A percentile compares a stretch with the other conserved stretches of the same genome.
These are phyloP conservation scores for Rhododendron williamsianum DNA, from an alignment of 148 eudicot species.

Conservation along the genomic window DNA sequence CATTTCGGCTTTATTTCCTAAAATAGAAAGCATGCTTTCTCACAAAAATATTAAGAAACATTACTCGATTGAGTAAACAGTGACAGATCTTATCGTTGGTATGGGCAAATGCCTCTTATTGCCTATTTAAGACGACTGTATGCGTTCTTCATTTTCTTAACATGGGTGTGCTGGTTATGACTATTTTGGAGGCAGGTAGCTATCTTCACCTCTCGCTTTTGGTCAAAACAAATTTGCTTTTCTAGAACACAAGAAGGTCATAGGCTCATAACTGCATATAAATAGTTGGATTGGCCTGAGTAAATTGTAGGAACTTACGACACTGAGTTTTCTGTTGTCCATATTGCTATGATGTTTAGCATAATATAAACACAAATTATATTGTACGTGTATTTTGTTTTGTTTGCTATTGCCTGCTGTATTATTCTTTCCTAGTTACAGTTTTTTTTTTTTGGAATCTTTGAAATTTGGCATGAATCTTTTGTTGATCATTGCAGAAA, in stretches of 20 bases:
- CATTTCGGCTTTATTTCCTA: constrained; percentile 2
- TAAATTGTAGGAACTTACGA: background rate
- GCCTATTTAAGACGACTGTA: background rate
- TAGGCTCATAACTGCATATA: background rate
- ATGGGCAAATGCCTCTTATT: background rate
- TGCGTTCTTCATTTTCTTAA: background rate
- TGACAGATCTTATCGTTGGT: background rate
- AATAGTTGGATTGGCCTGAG: background rate
- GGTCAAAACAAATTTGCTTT: background rate
- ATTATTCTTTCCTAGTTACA: background rate
- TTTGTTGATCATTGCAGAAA: background rate
- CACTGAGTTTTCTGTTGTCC: background rate
- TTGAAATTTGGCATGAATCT: background rate
- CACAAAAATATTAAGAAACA: background rate
- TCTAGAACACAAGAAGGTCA: background rate
- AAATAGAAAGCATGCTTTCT: background rate
- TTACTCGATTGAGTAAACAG: background rate
- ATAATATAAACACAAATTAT: background rate
- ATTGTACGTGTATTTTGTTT: background rate
- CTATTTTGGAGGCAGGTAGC: background rate
- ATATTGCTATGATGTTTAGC: background rate
- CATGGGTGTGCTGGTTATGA: background rate
- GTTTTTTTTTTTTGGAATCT: background rate
- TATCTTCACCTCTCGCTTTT: background rate
- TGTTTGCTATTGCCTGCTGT: background rate